Evolutionary conservation across 2,329 filamentous ascomycete genomes (phyloP).

Genomic region (Fonsecaea erecta): DNA sequence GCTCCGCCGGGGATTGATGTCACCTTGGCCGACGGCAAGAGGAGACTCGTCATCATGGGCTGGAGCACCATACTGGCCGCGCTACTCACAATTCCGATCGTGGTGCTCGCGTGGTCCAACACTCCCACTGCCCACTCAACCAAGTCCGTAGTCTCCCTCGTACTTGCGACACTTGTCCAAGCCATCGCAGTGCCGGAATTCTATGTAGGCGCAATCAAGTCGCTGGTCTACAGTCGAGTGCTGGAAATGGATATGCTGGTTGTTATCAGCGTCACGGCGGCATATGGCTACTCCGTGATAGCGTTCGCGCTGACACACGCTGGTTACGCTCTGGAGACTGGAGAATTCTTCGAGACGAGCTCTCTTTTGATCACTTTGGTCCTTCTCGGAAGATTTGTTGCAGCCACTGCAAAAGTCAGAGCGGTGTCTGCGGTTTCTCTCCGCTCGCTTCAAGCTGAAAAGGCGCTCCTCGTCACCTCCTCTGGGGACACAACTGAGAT

Average conservation of each 20-base stretch:
- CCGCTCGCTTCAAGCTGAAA: slow-evolving; percentile 61
- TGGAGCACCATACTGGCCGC: slow-evolving; percentile 59
- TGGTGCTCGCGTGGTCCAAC: slow-evolving; percentile 70
- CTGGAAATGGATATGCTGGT: slow-evolving; percentile 62
- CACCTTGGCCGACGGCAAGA: slow-evolving; percentile 46
- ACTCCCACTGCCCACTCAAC: slow-evolving; percentile 51
- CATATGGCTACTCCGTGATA: slow-evolving; percentile 57
- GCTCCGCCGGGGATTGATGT: slow-evolving; percentile 38
- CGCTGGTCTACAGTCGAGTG: slow-evolving; percentile 52
- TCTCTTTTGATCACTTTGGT: slow-evolving; percentile 59
- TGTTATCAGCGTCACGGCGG: slow-evolving; percentile 57
- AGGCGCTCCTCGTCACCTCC: slow-evolving; percentile 58
- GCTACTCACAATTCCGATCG: slow-evolving; percentile 63
- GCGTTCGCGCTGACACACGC: slow-evolving; percentile 49
- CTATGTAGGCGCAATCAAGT: slow-evolving; percentile 62
- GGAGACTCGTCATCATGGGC: slow-evolving; percentile 45
- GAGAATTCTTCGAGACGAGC: slow-evolving; percentile 60
- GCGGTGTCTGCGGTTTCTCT: slow-evolving; percentile 58
- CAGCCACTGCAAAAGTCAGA: slow-evolving; percentile 53
- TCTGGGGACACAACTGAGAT: slow-evolving; percentile 55
- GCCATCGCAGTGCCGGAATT: slow-evolving; percentile 65
- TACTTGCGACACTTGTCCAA: slow-evolving; percentile 70
- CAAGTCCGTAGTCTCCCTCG: slow-evolving; percentile 62
- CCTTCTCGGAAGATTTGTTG: slow-evolving; percentile 56
- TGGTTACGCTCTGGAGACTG: slow-evolving; percentile 45